Evolutionary conservation across 768 basidiomycete species (phyloP), one percentile per base, ranked within the genome.

Genomic region (Mycena alexandri): DNA sequence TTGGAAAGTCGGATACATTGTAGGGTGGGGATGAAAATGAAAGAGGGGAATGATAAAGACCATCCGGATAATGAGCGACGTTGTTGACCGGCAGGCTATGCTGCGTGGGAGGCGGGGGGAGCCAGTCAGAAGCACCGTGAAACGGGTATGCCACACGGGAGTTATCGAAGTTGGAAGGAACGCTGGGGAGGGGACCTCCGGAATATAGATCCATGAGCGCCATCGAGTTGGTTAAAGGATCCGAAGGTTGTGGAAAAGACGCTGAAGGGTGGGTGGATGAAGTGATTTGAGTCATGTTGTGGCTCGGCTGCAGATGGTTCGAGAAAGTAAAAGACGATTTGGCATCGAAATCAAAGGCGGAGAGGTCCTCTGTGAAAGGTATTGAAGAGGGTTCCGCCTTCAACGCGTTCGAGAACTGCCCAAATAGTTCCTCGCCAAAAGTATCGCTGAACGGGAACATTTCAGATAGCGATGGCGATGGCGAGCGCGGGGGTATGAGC

Each of bases 21-120:
- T 55, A 44, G 53, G 53, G 61, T 12, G 53, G 66, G 3, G 60
- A 38, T 9, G 60, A 43, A 57, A 43, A 61, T 44, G 66, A 34
- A 38, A 50, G 29, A 16, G 58, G 16, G 42, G 38, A 7, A 17
- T 25, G 21, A 24, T 42, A 61, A 19, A 61, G 9, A 10, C n/a
- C 64, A 33, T 59, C 60, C 38, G 33, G 2, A 42, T 43, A 61
- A 47, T 38, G 61, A 57, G 54, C 36, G 61, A 52, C 55, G n/a
- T 43, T 43, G 43, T 44, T 25, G 42, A 62, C 25, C n/a, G 67
- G 67, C 59, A 61, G 47, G 11, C 42, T 13, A 17, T 22, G 52
- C 61, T 61, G 60, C 57, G 12, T n/a, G 55, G 42, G 24, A n/a
- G 55, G 42, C 10, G 66, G 48, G 1, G 56, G 56, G 19, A 68